These are phyloP conservation scores for Trypethelium eluteriae DNA, from an alignment of 495 filamentous ascomycete genomes.

Conservation along the genomic window DNA sequence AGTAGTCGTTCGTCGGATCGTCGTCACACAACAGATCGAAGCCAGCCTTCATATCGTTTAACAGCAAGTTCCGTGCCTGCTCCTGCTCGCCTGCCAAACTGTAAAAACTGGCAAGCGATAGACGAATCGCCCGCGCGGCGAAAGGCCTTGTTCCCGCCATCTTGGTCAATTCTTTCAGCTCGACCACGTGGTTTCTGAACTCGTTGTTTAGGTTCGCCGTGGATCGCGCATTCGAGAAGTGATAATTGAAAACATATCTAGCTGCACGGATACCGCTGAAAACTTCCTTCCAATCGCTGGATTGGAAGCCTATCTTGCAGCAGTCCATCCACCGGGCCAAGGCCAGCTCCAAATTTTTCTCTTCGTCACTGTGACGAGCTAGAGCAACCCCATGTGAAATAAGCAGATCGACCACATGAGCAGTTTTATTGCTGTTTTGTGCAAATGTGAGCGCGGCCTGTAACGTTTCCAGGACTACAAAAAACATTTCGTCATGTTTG, in stretches of 20 bases:
- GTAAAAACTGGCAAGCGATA: neutral
- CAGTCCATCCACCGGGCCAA: neutral
- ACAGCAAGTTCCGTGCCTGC: neutral
- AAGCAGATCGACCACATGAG: neutral
- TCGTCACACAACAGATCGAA: neutral
- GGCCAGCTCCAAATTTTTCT: neutral
- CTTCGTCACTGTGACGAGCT: neutral
- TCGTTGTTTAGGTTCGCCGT: neutral
- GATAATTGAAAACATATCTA: neutral
- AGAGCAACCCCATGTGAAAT: neutral
- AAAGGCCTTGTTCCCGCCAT: neutral
- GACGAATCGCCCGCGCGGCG: neutral
- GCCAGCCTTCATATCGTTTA: neutral
- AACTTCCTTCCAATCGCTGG: neutral
- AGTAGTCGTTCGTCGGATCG: neutral
- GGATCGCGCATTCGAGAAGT: neutral
- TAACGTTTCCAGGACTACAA: neutral
- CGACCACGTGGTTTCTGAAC: neutral
- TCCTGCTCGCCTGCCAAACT: neutral
- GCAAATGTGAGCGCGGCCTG: neutral
- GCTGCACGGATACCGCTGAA: neutral
- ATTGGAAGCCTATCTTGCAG: neutral
- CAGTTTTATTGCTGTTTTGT: neutral
- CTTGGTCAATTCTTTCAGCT: neutral
- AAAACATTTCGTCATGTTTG: neutral